Conservation (phyloP, 768 basidiomycete genomes). For the Polyporus arcularius region DNA sequence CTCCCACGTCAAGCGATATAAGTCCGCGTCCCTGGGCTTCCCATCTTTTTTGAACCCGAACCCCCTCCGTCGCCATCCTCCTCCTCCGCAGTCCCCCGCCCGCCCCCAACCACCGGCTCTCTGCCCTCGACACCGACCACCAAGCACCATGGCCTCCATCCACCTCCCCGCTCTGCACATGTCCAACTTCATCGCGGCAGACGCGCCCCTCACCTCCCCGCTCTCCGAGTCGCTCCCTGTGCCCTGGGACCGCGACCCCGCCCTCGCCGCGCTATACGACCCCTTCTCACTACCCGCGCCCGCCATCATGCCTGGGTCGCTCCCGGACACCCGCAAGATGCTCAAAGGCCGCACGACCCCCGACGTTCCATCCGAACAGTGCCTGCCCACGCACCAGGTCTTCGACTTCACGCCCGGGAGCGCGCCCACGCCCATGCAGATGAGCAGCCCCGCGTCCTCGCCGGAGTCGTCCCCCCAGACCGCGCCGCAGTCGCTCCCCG, state of each 20-base stretch:
- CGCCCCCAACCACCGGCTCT: neutral
- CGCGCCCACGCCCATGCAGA: conserved; percentile 28
- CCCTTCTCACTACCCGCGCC: conserved; percentile 41
- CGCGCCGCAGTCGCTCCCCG: conserved; percentile 36
- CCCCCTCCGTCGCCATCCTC: conserved; percentile 17
- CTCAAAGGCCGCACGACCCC: conserved; percentile 55
- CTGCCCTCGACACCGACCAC: neutral
- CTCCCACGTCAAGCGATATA: conserved; percentile 16
- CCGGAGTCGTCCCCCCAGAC: conserved; percentile 24
- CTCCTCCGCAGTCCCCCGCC: conserved; percentile 8
- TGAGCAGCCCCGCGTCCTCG: conserved; percentile 31
- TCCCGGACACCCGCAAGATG: conserved; percentile 50
- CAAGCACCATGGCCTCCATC: conserved; percentile 18
- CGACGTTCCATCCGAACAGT: conserved; percentile 50
- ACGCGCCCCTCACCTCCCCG: conserved; percentile 61
- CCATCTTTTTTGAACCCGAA: conserved; percentile 20
- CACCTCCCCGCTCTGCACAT: conserved; percentile 38
- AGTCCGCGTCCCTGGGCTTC: conserved; percentile 15
- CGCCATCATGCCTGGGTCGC: conserved; percentile 29
- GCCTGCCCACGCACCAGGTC: conserved; percentile 71
- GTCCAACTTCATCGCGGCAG: conserved; percentile 59
- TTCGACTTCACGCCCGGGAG: conserved; percentile 58
- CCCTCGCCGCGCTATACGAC: conserved; percentile 46
- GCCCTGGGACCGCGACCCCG: conserved; percentile 49
- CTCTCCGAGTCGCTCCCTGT: conserved; percentile 42